Conservation (phyloP, 768 basidiomycete species). For the Boletus rex-veris region DNA sequence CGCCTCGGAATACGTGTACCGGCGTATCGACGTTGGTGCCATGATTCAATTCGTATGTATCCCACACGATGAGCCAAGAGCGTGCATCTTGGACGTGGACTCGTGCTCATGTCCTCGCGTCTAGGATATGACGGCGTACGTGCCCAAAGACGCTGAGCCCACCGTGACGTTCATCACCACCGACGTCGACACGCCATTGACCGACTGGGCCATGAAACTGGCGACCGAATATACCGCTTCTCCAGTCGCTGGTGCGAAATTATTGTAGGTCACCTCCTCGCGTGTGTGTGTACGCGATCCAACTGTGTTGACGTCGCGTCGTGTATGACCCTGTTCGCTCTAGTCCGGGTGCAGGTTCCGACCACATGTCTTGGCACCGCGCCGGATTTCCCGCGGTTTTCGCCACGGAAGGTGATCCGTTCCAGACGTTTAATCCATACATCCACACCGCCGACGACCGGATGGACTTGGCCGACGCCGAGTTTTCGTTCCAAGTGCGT, state of each 20-base stretch:
- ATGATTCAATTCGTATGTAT: slow-evolving; percentile 47
- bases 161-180: slow-evolving; percentile 31
- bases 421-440: slow-evolving; percentile 38
- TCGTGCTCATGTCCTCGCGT: no score
- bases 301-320: neutral
- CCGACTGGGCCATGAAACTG: slow-evolving; percentile 32
- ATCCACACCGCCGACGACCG: slow-evolving; percentile 33
- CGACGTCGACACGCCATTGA: slow-evolving; percentile 45
- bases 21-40: slow-evolving; percentile 43
- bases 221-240: slow-evolving; percentile 30
- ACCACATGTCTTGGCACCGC: slow-evolving; percentile 45
- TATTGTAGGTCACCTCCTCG: slow-evolving; percentile 27
- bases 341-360: slow-evolving; percentile 39
- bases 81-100: no score
- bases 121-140: slow-evolving; percentile 38
- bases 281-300: neutral
- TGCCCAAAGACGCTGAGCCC: slow-evolving; percentile 8
- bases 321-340: neutral
- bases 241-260: slow-evolving; percentile 16
- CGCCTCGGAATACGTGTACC: slow-evolving; percentile 45
- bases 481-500: slow-evolving; percentile 41
- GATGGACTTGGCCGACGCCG: slow-evolving; percentile 29
- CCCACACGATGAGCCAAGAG: no score
- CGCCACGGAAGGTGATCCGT: slow-evolving; percentile 43
- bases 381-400: slow-evolving; percentile 38